A percentile compares a stretch with the other conserved stretches of the same genome.
Evolutionary conservation across 495 filamentous ascomycete species (phyloP).

Genomic region (Penicillium antarcticum): DNA sequence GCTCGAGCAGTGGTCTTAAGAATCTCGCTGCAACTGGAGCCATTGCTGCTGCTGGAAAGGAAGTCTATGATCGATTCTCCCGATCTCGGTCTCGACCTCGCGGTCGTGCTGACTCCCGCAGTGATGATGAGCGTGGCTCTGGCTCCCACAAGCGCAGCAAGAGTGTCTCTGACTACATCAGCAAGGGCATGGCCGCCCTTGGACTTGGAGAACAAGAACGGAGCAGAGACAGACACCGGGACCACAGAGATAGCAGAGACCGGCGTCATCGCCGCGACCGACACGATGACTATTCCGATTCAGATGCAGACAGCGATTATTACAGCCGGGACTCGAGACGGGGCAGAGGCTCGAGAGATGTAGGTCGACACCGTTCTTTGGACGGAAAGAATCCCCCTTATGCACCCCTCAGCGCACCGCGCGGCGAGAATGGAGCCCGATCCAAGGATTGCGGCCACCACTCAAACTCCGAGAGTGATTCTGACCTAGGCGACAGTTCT

Average conservation of each 20-base stretch:
- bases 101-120: constrained; percentile 40
- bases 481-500: constrained; percentile 67
- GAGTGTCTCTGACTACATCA: constrained; percentile 56
- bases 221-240: constrained; percentile 12
- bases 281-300: constrained; percentile 32
- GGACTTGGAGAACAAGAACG: constrained; percentile 45
- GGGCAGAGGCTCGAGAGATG: constrained; percentile 48
- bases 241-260: constrained; percentile 21
- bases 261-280: constrained; percentile 23
- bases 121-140: constrained; percentile 33
- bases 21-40: constrained; percentile 72
- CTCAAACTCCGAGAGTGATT: constrained; percentile 44
- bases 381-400: constrained; percentile 16
- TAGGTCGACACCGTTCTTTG: constrained; percentile 40
- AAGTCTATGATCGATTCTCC: constrained; percentile 59
- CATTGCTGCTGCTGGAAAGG: constrained; percentile 78
- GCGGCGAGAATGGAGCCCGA: constrained; percentile 4
- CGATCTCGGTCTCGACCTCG: constrained; percentile 61
- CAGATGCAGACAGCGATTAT: constrained; percentile 56
- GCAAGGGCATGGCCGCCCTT: constrained; percentile 51
- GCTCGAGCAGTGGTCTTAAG: constrained; percentile 48
- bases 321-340: constrained; percentile 41
- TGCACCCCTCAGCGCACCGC: constrained; percentile 13
- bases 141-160: constrained; percentile 48
- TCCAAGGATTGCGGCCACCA: constrained; percentile 1